phyloP scores from a whole-genome alignment of 2,329 filamentous ascomycete genomes.

The Claviceps purpurea region DNA sequence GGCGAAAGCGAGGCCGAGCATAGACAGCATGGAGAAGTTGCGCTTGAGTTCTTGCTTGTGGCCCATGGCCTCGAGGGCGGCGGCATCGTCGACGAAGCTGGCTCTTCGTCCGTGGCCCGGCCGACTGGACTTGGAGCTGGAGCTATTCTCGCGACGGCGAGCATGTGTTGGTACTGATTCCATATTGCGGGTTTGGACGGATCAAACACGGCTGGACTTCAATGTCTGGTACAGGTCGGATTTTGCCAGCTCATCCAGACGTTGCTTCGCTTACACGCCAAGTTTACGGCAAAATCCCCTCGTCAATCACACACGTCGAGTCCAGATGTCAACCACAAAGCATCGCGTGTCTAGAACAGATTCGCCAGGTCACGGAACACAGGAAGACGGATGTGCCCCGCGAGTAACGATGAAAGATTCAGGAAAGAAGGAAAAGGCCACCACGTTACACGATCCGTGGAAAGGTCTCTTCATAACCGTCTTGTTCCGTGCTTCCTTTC shows the following conservation, averaged over 20 bases:
- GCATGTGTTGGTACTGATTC: not conserved
- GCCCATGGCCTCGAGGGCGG: conserved; percentile 29
- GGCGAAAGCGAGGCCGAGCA: conserved; percentile 34
- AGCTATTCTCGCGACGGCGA: not conserved
- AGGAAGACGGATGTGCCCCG: too few relatives aligned
- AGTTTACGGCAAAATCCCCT: not conserved
- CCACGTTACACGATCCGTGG: too few relatives aligned
- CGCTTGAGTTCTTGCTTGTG: conserved; percentile 36
- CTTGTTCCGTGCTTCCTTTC: too few relatives aligned
- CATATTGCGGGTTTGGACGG: not conserved
- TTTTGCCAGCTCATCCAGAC: too few relatives aligned
- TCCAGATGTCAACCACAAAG: not conserved
- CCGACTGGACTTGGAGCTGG: not conserved
- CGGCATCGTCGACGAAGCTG: conserved; percentile 18
- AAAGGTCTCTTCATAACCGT: too few relatives aligned
- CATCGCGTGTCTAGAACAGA: not conserved
- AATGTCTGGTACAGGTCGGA: not conserved
- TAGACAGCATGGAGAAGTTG: conserved; percentile 34
- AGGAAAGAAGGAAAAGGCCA: too few relatives aligned
- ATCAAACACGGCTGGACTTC: too few relatives aligned
- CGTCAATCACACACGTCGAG: not conserved
- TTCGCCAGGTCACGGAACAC: too few relatives aligned
- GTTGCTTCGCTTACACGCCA: not conserved
- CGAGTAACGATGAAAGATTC: too few relatives aligned
- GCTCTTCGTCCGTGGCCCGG: not conserved